phyloP scores from a whole-genome alignment of 2,329 filamentous ascomycete species.

The Rugonectria rugulosa region DNA sequence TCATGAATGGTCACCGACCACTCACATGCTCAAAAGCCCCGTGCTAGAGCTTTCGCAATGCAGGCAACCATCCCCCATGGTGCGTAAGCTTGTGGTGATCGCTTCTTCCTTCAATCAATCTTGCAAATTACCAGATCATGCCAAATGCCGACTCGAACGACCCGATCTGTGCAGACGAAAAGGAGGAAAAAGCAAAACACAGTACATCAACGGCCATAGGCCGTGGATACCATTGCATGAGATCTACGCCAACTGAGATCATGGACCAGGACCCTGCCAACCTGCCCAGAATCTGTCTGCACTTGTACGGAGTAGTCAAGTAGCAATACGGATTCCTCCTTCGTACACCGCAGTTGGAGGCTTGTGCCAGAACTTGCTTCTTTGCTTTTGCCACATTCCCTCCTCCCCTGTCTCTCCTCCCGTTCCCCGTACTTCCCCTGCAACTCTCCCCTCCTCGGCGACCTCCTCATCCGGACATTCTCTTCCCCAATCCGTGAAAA shows the following conservation, averaged over 20 bases:
- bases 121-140: not conserved
- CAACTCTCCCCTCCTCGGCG: constrained; percentile 10
- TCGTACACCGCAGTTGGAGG: too few relatives aligned
- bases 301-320: too few relatives aligned
- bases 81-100: constrained; percentile 1
- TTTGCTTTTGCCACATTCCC: not conserved
- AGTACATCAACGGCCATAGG: constrained; percentile 3
- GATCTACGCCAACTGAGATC: constrained; percentile 20
- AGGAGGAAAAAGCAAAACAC: not conserved
- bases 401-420: not conserved
- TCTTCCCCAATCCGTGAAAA: constrained; percentile 17
- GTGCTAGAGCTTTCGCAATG: not conserved
- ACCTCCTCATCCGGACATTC: constrained; percentile 13
- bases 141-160: constrained; percentile 11
- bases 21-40: constrained; percentile 5
- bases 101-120: not conserved
- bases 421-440: not conserved
- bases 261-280: constrained; percentile 7
- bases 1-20: constrained; percentile 2
- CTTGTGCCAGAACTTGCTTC: too few relatives aligned
- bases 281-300: too few relatives aligned
- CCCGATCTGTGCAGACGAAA: constrained; percentile 8
- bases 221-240: constrained; percentile 10
- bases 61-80: not conserved
- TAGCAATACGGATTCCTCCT: too few relatives aligned